Evolutionary conservation across 2,329 filamentous ascomycete genomes (phyloP), one percentile per base, ranked within the genome.

Genomic region (Dactylellina cionopaga): DNA sequence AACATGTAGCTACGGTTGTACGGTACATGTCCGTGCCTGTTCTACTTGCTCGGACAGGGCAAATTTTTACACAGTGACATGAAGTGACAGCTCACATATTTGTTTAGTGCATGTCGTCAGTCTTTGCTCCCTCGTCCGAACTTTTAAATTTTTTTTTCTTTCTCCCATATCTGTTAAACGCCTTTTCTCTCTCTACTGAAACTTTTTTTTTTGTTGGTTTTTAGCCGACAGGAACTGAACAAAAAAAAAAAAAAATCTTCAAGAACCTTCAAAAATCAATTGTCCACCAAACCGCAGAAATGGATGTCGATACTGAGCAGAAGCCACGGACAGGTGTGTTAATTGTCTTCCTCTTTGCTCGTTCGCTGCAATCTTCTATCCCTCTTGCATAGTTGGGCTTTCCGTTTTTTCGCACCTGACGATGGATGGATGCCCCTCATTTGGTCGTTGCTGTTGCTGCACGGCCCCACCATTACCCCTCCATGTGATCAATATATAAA

Each of bases 381-480:
- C 19, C 39, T 24, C 5, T 25, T 13, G 25, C 33, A 41, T 31
- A 17, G 10, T 15, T 37, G 13, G n/a, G 3, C 15, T 46, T 33
- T 60, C 4, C 4, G n/a, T 51, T 52, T 54, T 54, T 35, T 55
- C 7, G 35, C 47, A 29, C 46, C 31, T 33, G 46, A 55, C 19
- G 49, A 56, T n/a, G n/a, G n/a, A n/a, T n/a, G n/a, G n/a, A n/a
- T 70, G 55, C 65, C 55, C 65, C 55, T 62, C 65, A 56, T 62
- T 55, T 37, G 49, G 17, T n/a, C 10, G 41, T 27, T 49, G 35
- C 11, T 46, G 24, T 24, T 44, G 63, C n/a, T n/a, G n/a, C n/a
- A n/a, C n/a, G n/a, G n/a, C 63, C 63, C 63, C 63, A 60, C 63
- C 54, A 68, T 54, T 37, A 39, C 66, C 66, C 66, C 66, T 71